A percentile compares a stretch with the other conserved stretches of the same genome.
Evolutionary conservation across 192 early-diverging fungal species (phyloP).

Genomic region (Linnemannia exigua): DNA sequence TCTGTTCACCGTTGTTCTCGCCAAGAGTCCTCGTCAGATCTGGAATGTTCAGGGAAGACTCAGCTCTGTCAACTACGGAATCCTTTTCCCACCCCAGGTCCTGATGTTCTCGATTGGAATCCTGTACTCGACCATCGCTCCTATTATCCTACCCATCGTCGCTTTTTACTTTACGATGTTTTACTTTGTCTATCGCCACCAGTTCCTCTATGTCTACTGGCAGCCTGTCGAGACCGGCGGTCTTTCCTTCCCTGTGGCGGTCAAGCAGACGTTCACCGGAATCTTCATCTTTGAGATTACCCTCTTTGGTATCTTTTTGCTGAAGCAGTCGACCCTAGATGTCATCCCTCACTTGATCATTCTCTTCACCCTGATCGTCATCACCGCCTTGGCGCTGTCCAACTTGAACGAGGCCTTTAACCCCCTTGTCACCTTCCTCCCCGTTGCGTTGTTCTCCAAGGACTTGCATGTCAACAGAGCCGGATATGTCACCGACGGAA

Average conservation of each 20-base stretch:
- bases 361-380: slow-evolving; percentile 16
- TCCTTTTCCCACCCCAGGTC: slow-evolving; percentile 73
- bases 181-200: slow-evolving; percentile 84
- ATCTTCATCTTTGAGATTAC: slow-evolving; percentile 82
- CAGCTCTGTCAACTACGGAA: slow-evolving; percentile 52
- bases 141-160: slow-evolving; percentile 82
- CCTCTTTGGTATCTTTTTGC: slow-evolving; percentile 79
- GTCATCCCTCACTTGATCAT: slow-evolving; percentile 50
- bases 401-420: slow-evolving; percentile 47
- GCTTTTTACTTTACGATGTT: slow-evolving; percentile 79
- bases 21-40: slow-evolving; percentile 79
- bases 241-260: slow-evolving; percentile 70
- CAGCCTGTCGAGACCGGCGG: slow-evolving; percentile 71
- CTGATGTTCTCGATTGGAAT: slow-evolving; percentile 80
- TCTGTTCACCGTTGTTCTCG: slow-evolving; percentile 65
- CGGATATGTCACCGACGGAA: slow-evolving; percentile 21
- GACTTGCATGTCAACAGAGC: slow-evolving; percentile 29
- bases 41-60: slow-evolving; percentile 59
- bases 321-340: slow-evolving; percentile 64
- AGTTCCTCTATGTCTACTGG: slow-evolving; percentile 84
- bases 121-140: slow-evolving; percentile 83
- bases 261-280: slow-evolving; percentile 74
- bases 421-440: slow-evolving; percentile 43
- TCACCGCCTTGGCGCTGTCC: slow-evolving; percentile 1
- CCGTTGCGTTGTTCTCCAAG: slow-evolving; percentile 50